phyloP scores from a whole-genome alignment of 495 filamentous ascomycete species.

The Xylaria nigripes region DNA sequence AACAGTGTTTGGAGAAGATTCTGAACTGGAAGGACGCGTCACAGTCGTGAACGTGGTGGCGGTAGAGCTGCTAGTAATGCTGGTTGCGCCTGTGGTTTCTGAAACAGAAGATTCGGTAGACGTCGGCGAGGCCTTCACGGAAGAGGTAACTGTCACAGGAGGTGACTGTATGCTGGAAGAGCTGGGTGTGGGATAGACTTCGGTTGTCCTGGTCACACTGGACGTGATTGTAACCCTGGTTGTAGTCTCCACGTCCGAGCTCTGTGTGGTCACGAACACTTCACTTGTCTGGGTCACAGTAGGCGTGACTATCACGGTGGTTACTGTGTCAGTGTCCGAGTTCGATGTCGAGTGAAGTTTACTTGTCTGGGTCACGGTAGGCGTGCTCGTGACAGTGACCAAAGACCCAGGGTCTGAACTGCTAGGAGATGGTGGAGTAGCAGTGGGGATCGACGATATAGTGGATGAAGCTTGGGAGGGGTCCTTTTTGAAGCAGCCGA shows the following conservation, averaged over 20 bases:
- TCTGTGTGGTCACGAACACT: neutral
- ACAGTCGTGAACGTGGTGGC: constrained; percentile 4
- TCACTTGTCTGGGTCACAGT: neutral
- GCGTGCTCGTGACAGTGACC: constrained; percentile 1
- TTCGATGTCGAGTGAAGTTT: neutral
- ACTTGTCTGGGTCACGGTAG: neutral
- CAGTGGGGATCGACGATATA: neutral
- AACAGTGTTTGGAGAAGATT: neutral
- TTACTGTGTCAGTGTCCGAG: neutral
- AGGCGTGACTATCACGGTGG: neutral
- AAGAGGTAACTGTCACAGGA: neutral
- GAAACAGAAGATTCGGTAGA: neutral
- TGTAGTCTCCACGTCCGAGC: neutral
- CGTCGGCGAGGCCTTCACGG: neutral
- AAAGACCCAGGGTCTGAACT: neutral
- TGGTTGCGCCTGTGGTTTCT: neutral
- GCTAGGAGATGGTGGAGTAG: neutral
- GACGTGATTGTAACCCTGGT: neutral
- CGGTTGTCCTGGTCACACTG: constrained; percentile 3
- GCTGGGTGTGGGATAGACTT: neutral
- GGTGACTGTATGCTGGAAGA: neutral
- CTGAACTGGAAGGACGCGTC: constrained; percentile 3
- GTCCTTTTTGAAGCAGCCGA: constrained; percentile 24
- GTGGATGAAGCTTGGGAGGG: constrained; percentile 11
- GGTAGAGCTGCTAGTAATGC: neutral